Evolutionary conservation across 2,329 filamentous ascomycete species (phyloP).

Genomic region (Sporothrix schenckii): DNA sequence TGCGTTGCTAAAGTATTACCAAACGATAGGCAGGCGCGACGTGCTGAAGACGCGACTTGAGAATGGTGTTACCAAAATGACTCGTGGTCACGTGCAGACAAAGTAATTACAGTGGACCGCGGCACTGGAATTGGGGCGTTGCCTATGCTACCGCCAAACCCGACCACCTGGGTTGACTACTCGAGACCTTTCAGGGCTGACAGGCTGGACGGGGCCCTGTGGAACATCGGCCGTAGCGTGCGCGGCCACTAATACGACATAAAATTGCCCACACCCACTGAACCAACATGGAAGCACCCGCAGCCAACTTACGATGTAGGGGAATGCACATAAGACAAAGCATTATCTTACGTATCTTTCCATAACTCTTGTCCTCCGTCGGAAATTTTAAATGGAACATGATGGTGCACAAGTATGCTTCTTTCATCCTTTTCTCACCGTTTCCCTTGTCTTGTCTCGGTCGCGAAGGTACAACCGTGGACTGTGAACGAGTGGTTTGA

Average conservation of each 20-base stretch:
- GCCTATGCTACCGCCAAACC: slow-evolving; percentile 8
- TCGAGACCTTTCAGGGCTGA: background rate
- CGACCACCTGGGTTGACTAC: background rate
- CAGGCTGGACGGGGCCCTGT: background rate
- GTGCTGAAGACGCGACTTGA: slow-evolving; percentile 24
- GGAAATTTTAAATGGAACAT: background rate
- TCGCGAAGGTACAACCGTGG: background rate
- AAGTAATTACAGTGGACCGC: background rate
- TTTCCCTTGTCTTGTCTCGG: background rate
- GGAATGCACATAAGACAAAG: background rate
- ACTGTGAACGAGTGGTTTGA: background rate
- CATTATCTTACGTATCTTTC: too few species aligned
- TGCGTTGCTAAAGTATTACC: background rate
- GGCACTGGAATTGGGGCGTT: slow-evolving; percentile 14
- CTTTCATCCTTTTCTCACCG: too few species aligned
- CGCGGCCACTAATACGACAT: background rate
- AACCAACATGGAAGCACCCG: too few species aligned
- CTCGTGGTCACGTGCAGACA: slow-evolving; percentile 24
- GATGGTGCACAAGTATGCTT: slow-evolving; percentile 4
- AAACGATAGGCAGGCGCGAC: slow-evolving; percentile 25
- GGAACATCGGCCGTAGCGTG: background rate
- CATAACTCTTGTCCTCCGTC: background rate
- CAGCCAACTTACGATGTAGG: background rate
- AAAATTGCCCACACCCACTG: background rate
- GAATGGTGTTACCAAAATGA: slow-evolving; percentile 22